Evolutionary conservation across 441 rosid genomes (phyloP).

Genomic region (Arabidopsis hybrid): DNA sequence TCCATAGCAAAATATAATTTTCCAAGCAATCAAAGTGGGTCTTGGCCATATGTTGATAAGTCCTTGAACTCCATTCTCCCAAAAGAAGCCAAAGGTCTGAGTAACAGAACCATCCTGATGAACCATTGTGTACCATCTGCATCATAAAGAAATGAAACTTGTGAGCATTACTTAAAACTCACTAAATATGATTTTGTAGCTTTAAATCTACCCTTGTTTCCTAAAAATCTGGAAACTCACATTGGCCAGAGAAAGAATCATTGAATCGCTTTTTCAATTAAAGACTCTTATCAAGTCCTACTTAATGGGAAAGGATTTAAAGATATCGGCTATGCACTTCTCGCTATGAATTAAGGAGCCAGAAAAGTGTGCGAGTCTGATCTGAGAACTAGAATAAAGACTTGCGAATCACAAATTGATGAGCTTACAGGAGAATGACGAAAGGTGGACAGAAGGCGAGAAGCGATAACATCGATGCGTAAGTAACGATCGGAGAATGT

Average conservation of each 20-base stretch:
- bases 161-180: background rate
- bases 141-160: conserved; percentile 29
- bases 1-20: conserved; percentile 73
- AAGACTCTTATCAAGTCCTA: background rate
- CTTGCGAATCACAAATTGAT: background rate
- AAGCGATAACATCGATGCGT: conserved; percentile 82
- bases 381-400: background rate
- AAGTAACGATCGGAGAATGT: conserved; percentile 81
- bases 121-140: conserved; percentile 97
- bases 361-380: background rate
- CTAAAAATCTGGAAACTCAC: background rate
- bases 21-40: conserved; percentile 77
- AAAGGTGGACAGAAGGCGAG: conserved; percentile 89
- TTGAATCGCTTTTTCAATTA: background rate
- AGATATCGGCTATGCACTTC: background rate
- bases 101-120: conserved; percentile 86
- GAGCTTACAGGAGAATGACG: conserved; percentile 85
- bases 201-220: background rate
- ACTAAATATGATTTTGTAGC: background rate
- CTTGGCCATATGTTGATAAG: conserved; percentile 78
- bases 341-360: background rate
- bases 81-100: conserved; percentile 63
- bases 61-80: conserved; percentile 71
- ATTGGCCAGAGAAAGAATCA: background rate
- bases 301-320: background rate